A percentile compares a stretch with the other conserved stretches of the same genome.
Conservation (phyloP, 139 green algal species). For the Picochlorum sp. region DNA sequence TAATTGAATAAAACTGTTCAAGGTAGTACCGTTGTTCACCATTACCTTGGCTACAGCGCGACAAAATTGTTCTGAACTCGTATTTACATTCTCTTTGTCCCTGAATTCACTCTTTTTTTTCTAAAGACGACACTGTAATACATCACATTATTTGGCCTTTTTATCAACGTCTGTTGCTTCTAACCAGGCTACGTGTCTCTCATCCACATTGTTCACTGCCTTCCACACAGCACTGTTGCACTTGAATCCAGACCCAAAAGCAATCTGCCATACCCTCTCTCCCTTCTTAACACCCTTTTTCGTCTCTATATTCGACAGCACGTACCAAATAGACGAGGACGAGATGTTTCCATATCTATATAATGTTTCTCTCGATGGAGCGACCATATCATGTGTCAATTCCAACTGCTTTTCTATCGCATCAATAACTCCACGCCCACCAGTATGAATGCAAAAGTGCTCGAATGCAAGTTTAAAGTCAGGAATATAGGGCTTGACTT, state of each 20-base stretch:
- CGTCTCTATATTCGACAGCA: slow-evolving; percentile 53
- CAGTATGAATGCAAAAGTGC: slow-evolving; percentile 98
- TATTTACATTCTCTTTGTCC: neutral
- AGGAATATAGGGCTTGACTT: slow-evolving; percentile 81
- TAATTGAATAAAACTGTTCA: too few relatives aligned
- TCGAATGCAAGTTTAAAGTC: slow-evolving; percentile 98
- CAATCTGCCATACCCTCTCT: slow-evolving; percentile 42
- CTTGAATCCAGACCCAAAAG: slow-evolving; percentile 75
- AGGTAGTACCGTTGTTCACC: too few relatives aligned
- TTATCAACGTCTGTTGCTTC: slow-evolving; percentile 3
- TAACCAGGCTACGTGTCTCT: slow-evolving; percentile 30
- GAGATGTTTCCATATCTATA: slow-evolving; percentile 60
- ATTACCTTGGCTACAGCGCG: too few relatives aligned
- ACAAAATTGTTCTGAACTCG: too few relatives aligned
- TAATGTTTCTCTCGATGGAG: slow-evolving; percentile 71
- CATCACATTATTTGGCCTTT: neutral
- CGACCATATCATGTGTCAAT: slow-evolving; percentile 47
- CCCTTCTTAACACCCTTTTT: slow-evolving; percentile 26
- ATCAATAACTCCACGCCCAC: slow-evolving; percentile 85
- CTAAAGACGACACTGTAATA: neutral
- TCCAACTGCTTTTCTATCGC: slow-evolving; percentile 94
- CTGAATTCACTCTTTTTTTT: slow-evolving; percentile 7
- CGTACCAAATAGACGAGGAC: slow-evolving; percentile 54
- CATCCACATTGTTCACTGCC: slow-evolving; percentile 48
- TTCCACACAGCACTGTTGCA: slow-evolving; percentile 87